Base-by-base conservation (phyloP, 257 asterid species). In the Solanum sitiens region DNA sequence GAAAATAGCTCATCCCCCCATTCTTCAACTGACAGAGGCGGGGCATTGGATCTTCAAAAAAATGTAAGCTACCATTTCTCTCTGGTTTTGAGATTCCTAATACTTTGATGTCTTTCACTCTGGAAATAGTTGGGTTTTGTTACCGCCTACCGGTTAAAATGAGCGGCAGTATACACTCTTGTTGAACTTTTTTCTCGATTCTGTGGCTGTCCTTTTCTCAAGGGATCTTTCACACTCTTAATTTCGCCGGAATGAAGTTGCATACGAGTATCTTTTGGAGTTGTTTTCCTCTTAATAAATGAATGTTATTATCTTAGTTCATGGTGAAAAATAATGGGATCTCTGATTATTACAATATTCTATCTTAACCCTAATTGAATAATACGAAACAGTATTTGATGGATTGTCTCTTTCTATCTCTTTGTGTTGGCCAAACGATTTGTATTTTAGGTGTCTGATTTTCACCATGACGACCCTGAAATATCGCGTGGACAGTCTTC, bases 21-120 rank as follows among this genome's bases (percentile, higher is more conserved):
- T 83, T 90, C 84, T 63, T 90, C 94, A 53, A 90, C 89, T 89
- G 94, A 91, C 89, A 93, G 91, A 90, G 89, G 89, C 56, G 87
- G 84, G 82, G 88, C 93, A 32, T 84, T 90, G 23, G 92, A 93
- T 86, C 95, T 68, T 90, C 90, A 91, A 21, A 92, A 92, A 89
- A 91, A 95, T 89, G 99, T 97, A 93, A 76, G 97, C 90, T 87
- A 50, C 63, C 87, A 88, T 87, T 83, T 83, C 74, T 90, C 75
- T 88, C 35, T 23, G 83, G 12, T 86, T 44, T 86, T 44, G 27
- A 50, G 70, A 25, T 82, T 53, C 45, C 70, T 32, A 18, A 82
- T 50, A 32, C 30, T 50, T 82, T 82, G 45, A 82, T 50, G 44
- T 50, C 70, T 82, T 11, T 50, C 30, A 82, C 86, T 45, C 32